Conservation (phyloP, 2,329 filamentous ascomycete genomes). For the Cryphonectria parasitica region DNA sequence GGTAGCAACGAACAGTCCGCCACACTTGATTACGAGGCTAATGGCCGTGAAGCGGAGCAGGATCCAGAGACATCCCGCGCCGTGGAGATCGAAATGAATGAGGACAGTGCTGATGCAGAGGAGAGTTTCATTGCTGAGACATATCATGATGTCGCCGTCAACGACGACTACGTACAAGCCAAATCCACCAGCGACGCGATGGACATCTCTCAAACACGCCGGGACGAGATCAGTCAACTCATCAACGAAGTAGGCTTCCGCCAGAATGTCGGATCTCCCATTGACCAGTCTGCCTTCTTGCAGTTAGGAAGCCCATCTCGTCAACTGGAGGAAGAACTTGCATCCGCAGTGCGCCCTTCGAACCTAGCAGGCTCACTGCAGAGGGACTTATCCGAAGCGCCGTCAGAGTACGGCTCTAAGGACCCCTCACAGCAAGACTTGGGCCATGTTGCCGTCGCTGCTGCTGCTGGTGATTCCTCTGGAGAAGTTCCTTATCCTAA, state of each 20-base stretch:
- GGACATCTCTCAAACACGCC: slow-evolving; percentile 40
- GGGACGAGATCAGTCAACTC: slow-evolving; percentile 46
- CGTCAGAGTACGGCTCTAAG: slow-evolving; percentile 27
- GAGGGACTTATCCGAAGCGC: slow-evolving; percentile 16
- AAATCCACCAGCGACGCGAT: slow-evolving; percentile 24
- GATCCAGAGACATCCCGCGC: not conserved
- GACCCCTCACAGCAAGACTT: slow-evolving; percentile 15
- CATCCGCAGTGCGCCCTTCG: slow-evolving; percentile 18
- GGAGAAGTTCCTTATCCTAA: slow-evolving; percentile 37
- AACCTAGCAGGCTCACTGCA: slow-evolving; percentile 8
- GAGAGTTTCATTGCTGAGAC: slow-evolving; percentile 35
- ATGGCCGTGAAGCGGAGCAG: slow-evolving; percentile 28
- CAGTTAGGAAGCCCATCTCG: slow-evolving; percentile 37
- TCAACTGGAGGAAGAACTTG: slow-evolving; percentile 34
- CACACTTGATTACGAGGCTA: slow-evolving; percentile 8
- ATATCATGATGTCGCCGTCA: slow-evolving; percentile 23
- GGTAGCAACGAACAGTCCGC: slow-evolving; percentile 30
- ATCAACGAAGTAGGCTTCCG: slow-evolving; percentile 54
- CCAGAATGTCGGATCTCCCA: slow-evolving; percentile 47
- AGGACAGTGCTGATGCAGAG: slow-evolving; percentile 16
- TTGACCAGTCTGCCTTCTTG: slow-evolving; percentile 30
- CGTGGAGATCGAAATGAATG: slow-evolving; percentile 9
- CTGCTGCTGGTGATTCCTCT: not conserved
- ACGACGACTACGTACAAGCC: slow-evolving; percentile 14
- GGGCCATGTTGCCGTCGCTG: not conserved